Evolutionary conservation across 768 basidiomycete species (phyloP).

Genomic region (Cubamyces lactineus): DNA sequence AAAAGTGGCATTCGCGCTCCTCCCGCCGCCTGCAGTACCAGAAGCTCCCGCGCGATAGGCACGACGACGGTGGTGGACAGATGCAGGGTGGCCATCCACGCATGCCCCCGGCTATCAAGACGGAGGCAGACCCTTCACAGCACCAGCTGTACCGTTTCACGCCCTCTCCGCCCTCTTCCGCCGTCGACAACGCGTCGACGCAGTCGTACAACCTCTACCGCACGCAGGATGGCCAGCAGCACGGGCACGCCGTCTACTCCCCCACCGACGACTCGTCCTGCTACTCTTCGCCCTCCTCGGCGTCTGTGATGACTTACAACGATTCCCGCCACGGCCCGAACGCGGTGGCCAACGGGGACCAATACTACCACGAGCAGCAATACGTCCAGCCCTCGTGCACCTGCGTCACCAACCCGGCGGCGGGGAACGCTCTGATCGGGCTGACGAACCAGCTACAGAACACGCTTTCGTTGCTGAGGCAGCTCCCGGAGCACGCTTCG

Average conservation of each 20-base stretch:
- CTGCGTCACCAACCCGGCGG: slow-evolving; percentile 65
- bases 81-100: slow-evolving; percentile 20
- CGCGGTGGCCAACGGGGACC: slow-evolving; percentile 23
- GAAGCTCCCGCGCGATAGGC: slow-evolving; percentile 29
- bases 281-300: slow-evolving; percentile 31
- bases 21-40: slow-evolving; percentile 57
- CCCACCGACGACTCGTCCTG: slow-evolving; percentile 25
- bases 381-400: slow-evolving; percentile 52
- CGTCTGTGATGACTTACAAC: slow-evolving; percentile 31
- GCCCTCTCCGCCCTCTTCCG: slow-evolving; percentile 47
- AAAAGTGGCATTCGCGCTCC: slow-evolving; percentile 87
- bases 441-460: slow-evolving; percentile 67
- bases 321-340: slow-evolving; percentile 25
- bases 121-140: slow-evolving; percentile 56
- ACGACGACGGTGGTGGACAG: slow-evolving; percentile 27
- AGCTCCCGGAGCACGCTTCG: slow-evolving; percentile 61
- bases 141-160: slow-evolving; percentile 64
- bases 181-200: slow-evolving; percentile 14
- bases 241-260: slow-evolving; percentile 23
- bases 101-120: slow-evolving; percentile 41
- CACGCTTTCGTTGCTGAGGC: slow-evolving; percentile 58
- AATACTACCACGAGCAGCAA: slow-evolving; percentile 32
- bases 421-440: slow-evolving; percentile 59
- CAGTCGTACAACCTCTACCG: slow-evolving; percentile 22
- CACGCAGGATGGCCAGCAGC: slow-evolving; percentile 16